phyloP scores from a whole-genome alignment of 371 early-diverging fungal genomes.

The Coemansia sp. region DNA sequence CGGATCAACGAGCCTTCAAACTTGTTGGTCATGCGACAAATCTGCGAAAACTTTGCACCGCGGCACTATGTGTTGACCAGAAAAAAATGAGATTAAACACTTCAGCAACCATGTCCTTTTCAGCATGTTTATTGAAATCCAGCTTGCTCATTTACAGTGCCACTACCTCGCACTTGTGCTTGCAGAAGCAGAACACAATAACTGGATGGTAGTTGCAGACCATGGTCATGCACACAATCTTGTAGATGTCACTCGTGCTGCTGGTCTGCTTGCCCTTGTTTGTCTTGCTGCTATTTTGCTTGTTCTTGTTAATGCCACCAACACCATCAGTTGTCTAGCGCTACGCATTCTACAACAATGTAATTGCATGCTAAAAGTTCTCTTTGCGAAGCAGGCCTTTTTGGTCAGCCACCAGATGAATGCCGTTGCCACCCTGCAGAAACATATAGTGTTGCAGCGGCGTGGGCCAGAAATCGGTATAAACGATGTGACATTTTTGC shows the following conservation, averaged over 20 bases:
- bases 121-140: conserved; percentile 90
- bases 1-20: conserved; percentile 99
- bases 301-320: conserved; percentile 43
- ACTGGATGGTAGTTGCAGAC: conserved; percentile 94
- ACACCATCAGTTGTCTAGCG: conserved; percentile 55
- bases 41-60: conserved; percentile 94
- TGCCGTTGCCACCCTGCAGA: conserved; percentile 91
- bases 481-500: conserved; percentile 99
- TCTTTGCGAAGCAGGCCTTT: conserved; percentile 91
- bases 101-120: conserved; percentile 84
- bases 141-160: conserved; percentile 91
- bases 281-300: conserved; percentile 50
- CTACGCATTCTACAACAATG: no score
- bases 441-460: conserved; percentile 98
- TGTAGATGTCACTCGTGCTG: conserved; percentile 77
- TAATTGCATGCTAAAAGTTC: conserved; percentile 90
- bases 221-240: conserved; percentile 95
- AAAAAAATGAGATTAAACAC: no score
- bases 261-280: conserved; percentile 59
- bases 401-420: conserved; percentile 94
- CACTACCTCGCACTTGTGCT: conserved; percentile 98
- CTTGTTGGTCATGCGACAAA: conserved; percentile 95
- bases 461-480: conserved; percentile 99
- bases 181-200: conserved; percentile 99
- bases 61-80: no score